These are phyloP conservation scores for Helotiales sp. DNA, from an alignment of 2,329 filamentous ascomycete genomes.

Conservation along the genomic window DNA sequence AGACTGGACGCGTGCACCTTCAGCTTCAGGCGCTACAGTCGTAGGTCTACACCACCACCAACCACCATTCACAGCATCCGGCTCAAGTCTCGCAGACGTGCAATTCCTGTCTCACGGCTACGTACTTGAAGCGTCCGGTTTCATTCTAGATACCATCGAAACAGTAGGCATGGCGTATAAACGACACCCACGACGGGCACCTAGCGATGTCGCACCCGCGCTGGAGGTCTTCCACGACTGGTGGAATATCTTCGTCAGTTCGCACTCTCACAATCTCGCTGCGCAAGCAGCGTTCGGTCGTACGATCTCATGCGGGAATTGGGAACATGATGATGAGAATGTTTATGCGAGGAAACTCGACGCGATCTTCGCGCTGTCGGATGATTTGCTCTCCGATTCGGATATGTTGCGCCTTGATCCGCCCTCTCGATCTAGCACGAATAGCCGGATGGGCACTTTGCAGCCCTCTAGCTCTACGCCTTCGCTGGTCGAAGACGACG, in stretches of 20 bases:
- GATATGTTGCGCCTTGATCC: slow-evolving; percentile 21
- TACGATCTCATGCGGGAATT: slow-evolving; percentile 36
- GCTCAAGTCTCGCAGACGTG: slow-evolving; percentile 22
- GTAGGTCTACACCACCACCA: slow-evolving; percentile 35
- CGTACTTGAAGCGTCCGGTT: slow-evolving; percentile 28
- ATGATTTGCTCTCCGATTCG: slow-evolving; percentile 15
- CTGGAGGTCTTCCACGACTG: slow-evolving; percentile 35
- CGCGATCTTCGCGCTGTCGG: slow-evolving; percentile 28
- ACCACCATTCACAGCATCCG: slow-evolving; percentile 34
- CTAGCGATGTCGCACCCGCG: slow-evolving; percentile 24
- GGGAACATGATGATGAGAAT: slow-evolving; percentile 26
- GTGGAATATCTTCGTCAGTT: slow-evolving; percentile 34
- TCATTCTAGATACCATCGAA: slow-evolving; percentile 34
- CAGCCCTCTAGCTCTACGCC: neutral
- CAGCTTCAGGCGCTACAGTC: slow-evolving; percentile 18
- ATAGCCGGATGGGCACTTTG: neutral
- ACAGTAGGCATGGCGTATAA: slow-evolving; percentile 27
- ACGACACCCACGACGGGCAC: slow-evolving; percentile 17
- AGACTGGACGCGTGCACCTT: slow-evolving; percentile 34
- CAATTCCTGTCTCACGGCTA: slow-evolving; percentile 29
- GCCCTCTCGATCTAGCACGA: slow-evolving; percentile 14
- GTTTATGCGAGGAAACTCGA: slow-evolving; percentile 30
- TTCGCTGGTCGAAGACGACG: slow-evolving; percentile 14
- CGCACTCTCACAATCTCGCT: slow-evolving; percentile 15
- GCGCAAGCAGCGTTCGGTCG: slow-evolving; percentile 31